Evolutionary conservation across 192 early-diverging fungal species (phyloP), one percentile per base, ranked within the genome.

Genomic region (Entophlyctis luteolus): DNA sequence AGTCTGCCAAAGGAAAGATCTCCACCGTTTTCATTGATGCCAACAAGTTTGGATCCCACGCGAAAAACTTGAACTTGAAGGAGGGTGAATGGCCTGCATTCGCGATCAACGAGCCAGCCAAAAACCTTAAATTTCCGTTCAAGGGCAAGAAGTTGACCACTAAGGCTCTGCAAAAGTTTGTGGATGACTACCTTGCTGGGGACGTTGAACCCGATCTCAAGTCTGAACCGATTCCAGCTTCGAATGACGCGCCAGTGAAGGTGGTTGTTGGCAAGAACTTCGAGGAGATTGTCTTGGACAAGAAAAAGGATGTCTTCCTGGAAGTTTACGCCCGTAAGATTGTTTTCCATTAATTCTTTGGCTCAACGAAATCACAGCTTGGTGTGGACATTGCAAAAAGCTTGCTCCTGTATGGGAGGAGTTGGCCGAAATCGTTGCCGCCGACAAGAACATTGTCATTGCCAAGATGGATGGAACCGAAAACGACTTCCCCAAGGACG

Each of bases 391-490:
- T 75, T 86, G 84, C 74, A 81, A 84, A 62, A 56, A 59, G 60
- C 75, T 82, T 32, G 88, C 84, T 34, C 90, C 90, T 46, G 89
- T 84, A 68, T 98, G 90, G 79, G 93, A 95, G 33, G 76, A 90
- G 73, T 79, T 98, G 48, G 96, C 86, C 63, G 67, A 81, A 48
- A 57, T 62, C 32, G 77, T 87, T 49, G 35, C 39, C 2, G 69
- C 72, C 66, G 81, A 77, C 47, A 55, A 72, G 14, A 65, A 77
- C 62, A 69, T 93, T 68, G 81, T 88, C 49, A 88, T 93, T 72
- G 93, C 94, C 75, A 99, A 98, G 87, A 86, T 97, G 85, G 95
- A 98, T 74, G 92, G 86, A 63, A 93, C 92, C 45, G 91, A 87
- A 65, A 98, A 98, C 80, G 96, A 98, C 53, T 68, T 97, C 48